These are phyloP conservation scores for Gyrodon lividus DNA, from an alignment of 768 basidiomycete genomes.

Conservation along the genomic window DNA sequence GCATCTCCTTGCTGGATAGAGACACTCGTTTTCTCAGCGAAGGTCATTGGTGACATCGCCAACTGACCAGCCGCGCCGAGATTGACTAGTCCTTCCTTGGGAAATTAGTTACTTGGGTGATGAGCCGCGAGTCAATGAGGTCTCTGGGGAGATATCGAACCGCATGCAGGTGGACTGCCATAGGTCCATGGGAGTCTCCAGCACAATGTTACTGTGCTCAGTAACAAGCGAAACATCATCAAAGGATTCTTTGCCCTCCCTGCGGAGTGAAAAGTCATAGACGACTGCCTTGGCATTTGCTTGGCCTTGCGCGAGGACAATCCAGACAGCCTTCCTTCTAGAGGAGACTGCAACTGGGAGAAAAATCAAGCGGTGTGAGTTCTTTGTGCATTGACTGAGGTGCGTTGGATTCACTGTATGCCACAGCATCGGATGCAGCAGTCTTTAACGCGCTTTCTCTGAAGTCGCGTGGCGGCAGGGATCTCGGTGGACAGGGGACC, in stretches of 20 bases:
- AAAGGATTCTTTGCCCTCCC: conserved; percentile 33
- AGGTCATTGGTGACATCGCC: conserved; percentile 54
- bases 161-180: conserved; percentile 44
- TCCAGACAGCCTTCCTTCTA: conserved; percentile 36
- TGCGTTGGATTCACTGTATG: background rate
- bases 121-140: conserved; percentile 34
- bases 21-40: conserved; percentile 36
- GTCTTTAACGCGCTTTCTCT: background rate
- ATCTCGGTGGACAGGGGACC: background rate
- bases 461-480: background rate
- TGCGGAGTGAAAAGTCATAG: conserved; percentile 49
- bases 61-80: conserved; percentile 49
- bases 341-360: background rate
- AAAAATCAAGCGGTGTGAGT: background rate
- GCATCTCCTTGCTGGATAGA: conserved; percentile 52
- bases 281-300: conserved; percentile 41
- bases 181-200: conserved; percentile 24
- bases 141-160: conserved; percentile 44
- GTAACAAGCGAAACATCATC: conserved; percentile 33
- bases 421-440: background rate
- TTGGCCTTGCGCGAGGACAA: conserved; percentile 46
- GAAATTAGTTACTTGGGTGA: conserved; percentile 51
- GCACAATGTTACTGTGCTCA: conserved; percentile 7
- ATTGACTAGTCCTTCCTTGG: conserved; percentile 36
- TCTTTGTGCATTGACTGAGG: no score